Evolutionary conservation across 768 basidiomycete species (phyloP).

Genomic region (Mycena sanguinolenta): DNA sequence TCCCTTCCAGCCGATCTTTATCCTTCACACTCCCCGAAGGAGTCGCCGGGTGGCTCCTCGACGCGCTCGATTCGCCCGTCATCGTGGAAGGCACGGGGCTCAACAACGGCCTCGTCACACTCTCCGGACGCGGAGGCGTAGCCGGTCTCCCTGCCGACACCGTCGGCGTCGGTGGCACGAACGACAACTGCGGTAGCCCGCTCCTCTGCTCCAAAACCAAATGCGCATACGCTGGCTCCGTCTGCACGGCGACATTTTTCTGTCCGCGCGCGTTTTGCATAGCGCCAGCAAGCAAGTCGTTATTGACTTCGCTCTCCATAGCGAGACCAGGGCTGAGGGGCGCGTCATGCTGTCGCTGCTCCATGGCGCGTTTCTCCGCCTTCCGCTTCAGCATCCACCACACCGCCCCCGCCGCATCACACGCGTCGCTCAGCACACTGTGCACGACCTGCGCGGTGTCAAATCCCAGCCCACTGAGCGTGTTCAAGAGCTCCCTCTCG

Average conservation of each 20-base stretch:
- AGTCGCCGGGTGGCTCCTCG: constrained; percentile 77
- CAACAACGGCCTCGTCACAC: constrained; percentile 61
- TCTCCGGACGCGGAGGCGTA: constrained; percentile 67
- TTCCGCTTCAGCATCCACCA: constrained; percentile 98
- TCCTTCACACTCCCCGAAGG: constrained; percentile 74
- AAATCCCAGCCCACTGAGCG: constrained; percentile 82
- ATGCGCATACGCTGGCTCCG: constrained; percentile 48
- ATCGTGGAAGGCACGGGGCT: constrained; percentile 67
- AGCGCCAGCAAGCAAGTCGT: neutral
- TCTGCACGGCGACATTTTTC: constrained; percentile 59
- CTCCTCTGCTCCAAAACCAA: constrained; percentile 45
- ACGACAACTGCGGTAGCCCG: constrained; percentile 72
- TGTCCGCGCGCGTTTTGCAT: constrained; percentile 35
- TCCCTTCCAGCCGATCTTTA: constrained; percentile 54
- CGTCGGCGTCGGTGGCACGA: constrained; percentile 86
- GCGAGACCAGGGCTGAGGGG: constrained; percentile 19
- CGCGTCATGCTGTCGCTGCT: constrained; percentile 39
- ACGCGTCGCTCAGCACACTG: constrained; percentile 91
- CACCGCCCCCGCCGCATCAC: constrained; percentile 89
- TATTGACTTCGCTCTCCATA: neutral
- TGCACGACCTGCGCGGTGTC: constrained; percentile 97
- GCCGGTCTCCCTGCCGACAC: constrained; percentile 54
- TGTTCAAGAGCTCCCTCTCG: constrained; percentile 85
- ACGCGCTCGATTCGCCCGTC: constrained; percentile 59
- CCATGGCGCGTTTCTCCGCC: constrained; percentile 68